Percentiles rank a stretch among this genome's conserved stretches.
Evolutionary conservation across 129 eudicot species (phyloP).

Genomic region (Calendula officinalis): DNA sequence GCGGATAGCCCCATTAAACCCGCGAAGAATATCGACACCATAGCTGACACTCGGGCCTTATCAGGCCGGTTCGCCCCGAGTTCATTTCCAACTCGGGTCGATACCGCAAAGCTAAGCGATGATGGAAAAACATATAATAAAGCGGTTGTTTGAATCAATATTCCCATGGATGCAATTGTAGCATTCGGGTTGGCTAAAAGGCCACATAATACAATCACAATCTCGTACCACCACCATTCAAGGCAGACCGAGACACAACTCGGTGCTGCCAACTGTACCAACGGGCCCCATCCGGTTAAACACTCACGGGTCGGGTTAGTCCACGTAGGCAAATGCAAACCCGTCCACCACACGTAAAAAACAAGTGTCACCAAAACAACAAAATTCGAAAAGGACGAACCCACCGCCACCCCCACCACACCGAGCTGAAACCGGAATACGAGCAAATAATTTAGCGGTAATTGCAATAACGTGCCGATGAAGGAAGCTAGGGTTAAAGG

Average conservation of each 20-base stretch:
- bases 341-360: slow-evolving; percentile 46
- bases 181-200: slow-evolving; percentile 55
- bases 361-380: slow-evolving; percentile 34
- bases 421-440: slow-evolving; percentile 40
- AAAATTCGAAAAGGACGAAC: slow-evolving; percentile 54
- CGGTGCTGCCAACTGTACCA: slow-evolving; percentile 55
- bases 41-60: slow-evolving; percentile 50
- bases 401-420: slow-evolving; percentile 53
- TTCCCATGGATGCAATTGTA: slow-evolving; percentile 74
- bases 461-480: slow-evolving; percentile 43
- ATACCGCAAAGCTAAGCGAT: slow-evolving; percentile 55
- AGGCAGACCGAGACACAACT: slow-evolving; percentile 81
- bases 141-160: slow-evolving; percentile 65
- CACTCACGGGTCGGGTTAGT: slow-evolving; percentile 51
- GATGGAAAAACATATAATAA: slow-evolving; percentile 63
- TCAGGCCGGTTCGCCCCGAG: slow-evolving; percentile 68
- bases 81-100: slow-evolving; percentile 76
- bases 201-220: slow-evolving; percentile 73
- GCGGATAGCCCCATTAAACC: slow-evolving; percentile 58
- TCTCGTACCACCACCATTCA: slow-evolving; percentile 94
- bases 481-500: slow-evolving; percentile 56
- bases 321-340: slow-evolving; percentile 57
- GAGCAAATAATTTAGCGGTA: slow-evolving; percentile 43
- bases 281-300: slow-evolving; percentile 59
- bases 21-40: slow-evolving; percentile 47